Conservation (phyloP, 441 rosid genomes). For the Adansonia grandidieri region DNA sequence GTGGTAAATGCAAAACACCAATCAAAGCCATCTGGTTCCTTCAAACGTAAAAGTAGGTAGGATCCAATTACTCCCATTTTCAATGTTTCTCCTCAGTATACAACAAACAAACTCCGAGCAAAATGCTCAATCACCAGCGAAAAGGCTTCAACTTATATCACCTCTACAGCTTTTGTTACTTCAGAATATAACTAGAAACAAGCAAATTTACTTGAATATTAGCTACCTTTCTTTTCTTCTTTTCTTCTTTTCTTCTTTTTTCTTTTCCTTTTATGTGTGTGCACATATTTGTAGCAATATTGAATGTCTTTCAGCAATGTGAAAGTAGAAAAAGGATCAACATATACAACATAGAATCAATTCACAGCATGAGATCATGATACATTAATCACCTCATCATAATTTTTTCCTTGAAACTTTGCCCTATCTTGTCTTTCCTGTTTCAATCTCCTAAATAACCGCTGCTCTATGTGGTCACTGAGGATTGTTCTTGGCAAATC, state of each 20-base stretch:
- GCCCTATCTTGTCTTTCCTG: slow-evolving; percentile 93
- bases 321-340: neutral
- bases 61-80: neutral
- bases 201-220: neutral
- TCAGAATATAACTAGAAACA: slow-evolving; percentile 5
- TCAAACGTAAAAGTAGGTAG: slow-evolving; percentile 4
- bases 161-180: neutral
- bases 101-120: neutral
- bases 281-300: neutral
- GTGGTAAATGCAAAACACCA: neutral
- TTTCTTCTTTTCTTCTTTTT: neutral
- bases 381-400: slow-evolving; percentile 77
- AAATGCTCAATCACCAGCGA: slow-evolving; percentile 4
- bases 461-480: slow-evolving; percentile 96
- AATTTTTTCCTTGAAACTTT: slow-evolving; percentile 77
- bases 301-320: neutral
- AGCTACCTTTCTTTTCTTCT: neutral
- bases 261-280: neutral
- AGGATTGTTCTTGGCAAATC: slow-evolving; percentile 94
- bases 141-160: neutral
- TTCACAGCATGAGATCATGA: slow-evolving; percentile 7
- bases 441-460: slow-evolving; percentile 76
- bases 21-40: neutral
- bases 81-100: neutral
- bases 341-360: slow-evolving; percentile 12